Base-by-base conservation (phyloP, 2,329 filamentous ascomycete genomes). In the Penicillium sp. region DNA sequence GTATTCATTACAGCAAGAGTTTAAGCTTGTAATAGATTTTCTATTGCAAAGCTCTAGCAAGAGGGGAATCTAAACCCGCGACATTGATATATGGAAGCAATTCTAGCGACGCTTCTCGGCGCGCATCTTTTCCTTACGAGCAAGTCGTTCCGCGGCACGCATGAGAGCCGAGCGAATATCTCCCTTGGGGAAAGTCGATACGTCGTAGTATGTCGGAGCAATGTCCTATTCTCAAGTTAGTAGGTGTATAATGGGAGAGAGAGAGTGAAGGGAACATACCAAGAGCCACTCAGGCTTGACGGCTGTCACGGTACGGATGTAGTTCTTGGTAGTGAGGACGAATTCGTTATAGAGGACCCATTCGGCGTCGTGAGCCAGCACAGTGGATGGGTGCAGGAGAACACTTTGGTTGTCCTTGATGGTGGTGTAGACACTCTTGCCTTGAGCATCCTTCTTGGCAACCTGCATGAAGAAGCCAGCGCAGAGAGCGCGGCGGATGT, bases 401-500 rank as follows among this genome's bases (percentile, higher is more conserved):
- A 98, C 93, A 41, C 82, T 87, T 74, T 97, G 92, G 64, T 96
- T 88, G 49, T 98, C 95, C 77, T 97, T 98, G 69, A 98, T 86
- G 1, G 93, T 98, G 56, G 86, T 84, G 74, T 98, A 98, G 37
- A 88, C 82, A 53, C 59, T 72, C 78, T 97, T 97, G 66, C 88
- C 88, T 27, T 82, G 85, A 44, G 82, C 83, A 66, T 97, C 90
- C 67, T 87, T 89, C 83, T 95, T 96, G 51, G 93, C 95, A 20
- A 97, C 89, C 70, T 98, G 93, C 93, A 98, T 98, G 79, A 98
- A 98, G 80, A 98, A 98, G 29, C 95, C 93, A 0, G 91, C 82
- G 10, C 96, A 86, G 12, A 98, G 80, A 7, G 93, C 92, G 32
- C 90, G 85, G 39, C 92, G 88, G 64, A 98, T 98, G 71, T 98